Percentiles rank a stretch among this genome's conserved stretches.
phyloP scores from a whole-genome alignment of 2,329 filamentous ascomycete species.

The Diaporthe sp. region DNA sequence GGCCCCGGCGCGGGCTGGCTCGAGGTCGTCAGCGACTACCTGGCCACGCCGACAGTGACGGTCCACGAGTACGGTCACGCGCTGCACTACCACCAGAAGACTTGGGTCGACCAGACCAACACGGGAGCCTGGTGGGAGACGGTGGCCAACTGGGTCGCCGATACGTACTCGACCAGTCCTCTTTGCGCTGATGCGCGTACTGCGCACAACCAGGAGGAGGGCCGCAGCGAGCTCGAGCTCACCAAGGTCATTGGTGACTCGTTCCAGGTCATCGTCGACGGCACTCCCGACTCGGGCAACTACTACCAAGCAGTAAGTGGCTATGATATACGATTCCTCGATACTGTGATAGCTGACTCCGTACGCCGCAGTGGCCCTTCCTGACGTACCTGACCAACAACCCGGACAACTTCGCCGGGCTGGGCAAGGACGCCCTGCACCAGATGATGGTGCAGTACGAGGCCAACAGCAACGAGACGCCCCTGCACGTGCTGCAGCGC shows the following conservation, averaged over 20 bases:
- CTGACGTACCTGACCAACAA: conserved; percentile 20
- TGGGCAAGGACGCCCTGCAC: conserved; percentile 9
- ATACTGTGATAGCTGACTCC: not conserved
- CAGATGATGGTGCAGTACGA: conserved; percentile 30
- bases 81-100: conserved; percentile 24
- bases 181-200: conserved; percentile 5
- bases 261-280: conserved; percentile 22
- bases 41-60: conserved; percentile 15
- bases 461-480: conserved; percentile 23
- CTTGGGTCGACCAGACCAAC: conserved; percentile 8
- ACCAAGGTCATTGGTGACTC: conserved; percentile 16
- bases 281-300: conserved; percentile 1
- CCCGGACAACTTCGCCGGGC: conserved; percentile 11
- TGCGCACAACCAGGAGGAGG: conserved; percentile 16
- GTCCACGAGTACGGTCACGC: conserved; percentile 24
- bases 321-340: fast-evolving
- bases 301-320: conserved; percentile 26
- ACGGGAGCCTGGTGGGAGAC: conserved; percentile 23
- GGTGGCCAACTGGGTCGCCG: conserved; percentile 11
- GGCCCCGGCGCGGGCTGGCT: conserved; percentile 6
- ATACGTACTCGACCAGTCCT: conserved; percentile 20
- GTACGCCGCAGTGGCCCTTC: not conserved
- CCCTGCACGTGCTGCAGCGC: conserved; percentile 17
- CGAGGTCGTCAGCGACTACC: conserved; percentile 23
- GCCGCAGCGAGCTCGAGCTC: conserved; percentile 18